Conservation (phyloP, 805 yeast genomes). For the Yarrowia divulgata region DNA sequence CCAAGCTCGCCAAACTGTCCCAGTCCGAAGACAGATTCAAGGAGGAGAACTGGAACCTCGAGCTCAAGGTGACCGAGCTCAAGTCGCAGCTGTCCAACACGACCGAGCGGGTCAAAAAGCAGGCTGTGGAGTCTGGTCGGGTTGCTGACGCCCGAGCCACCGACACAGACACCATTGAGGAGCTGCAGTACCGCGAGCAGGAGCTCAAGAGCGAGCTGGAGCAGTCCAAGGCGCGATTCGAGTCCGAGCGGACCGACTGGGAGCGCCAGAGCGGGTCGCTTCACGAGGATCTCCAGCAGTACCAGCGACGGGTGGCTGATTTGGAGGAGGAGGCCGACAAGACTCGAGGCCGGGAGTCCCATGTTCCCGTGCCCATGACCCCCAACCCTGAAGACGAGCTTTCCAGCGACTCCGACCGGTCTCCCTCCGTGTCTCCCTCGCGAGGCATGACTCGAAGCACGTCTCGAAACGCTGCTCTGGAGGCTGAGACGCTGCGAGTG, state of each 20-base stretch:
- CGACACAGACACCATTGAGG: constrained; percentile 48
- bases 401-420: constrained; percentile 1
- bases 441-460: constrained; percentile 5
- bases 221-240: constrained; percentile 43
- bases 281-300: constrained; percentile 47
- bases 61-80: constrained; percentile 49
- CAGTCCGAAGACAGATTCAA: constrained; percentile 45
- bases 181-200: constrained; percentile 45
- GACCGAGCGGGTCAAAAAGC: constrained; percentile 44
- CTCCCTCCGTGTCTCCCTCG: constrained; percentile 4
- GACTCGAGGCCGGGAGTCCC: background rate
- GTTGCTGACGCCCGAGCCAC: constrained; percentile 43
- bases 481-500: constrained; percentile 69
- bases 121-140: constrained; percentile 45
- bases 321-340: constrained; percentile 10
- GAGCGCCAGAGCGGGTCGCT: constrained; percentile 45
- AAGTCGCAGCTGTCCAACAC: constrained; percentile 44
- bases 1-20: constrained; percentile 15
- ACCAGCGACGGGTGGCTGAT: constrained; percentile 40
- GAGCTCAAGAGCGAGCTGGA: constrained; percentile 47
- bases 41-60: constrained; percentile 53
- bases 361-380: background rate
- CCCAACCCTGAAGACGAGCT: constrained; percentile 5
- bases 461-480: constrained; percentile 52
- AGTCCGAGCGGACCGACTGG: constrained; percentile 43